Evolutionary conservation across 2,329 filamentous ascomycete species (phyloP).

Genomic region (Aspergillus latus): DNA sequence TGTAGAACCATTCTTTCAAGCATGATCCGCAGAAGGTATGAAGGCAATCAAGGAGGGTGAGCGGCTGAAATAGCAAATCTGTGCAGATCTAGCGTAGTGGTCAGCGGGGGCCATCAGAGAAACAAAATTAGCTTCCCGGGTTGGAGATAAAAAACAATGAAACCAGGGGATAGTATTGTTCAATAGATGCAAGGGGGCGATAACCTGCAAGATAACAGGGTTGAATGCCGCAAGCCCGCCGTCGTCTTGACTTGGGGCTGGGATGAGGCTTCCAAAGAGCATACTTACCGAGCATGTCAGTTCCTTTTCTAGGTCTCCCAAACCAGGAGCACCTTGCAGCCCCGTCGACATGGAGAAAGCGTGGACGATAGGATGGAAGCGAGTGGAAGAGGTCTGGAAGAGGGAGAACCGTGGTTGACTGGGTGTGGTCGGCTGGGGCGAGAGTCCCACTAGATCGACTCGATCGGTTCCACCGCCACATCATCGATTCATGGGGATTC

Average conservation of each 20-base stretch:
- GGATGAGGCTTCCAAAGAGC: slow-evolving; percentile 1
- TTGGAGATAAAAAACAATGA: background rate
- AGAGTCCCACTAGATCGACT: slow-evolving; percentile 12
- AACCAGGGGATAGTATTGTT: background rate
- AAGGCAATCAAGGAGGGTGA: slow-evolving; percentile 88
- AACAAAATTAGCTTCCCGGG: background rate
- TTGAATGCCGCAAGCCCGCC: background rate
- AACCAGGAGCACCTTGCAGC: slow-evolving; percentile 31
- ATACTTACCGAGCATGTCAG: slow-evolving; percentile 84
- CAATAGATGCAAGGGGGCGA: slow-evolving; percentile 7
- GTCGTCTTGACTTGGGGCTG: background rate
- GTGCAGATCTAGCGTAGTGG: slow-evolving; percentile 75
- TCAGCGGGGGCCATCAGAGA: background rate
- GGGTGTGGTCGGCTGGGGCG: slow-evolving; percentile 1
- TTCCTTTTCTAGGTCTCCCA: slow-evolving; percentile 82
- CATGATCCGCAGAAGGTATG: slow-evolving; percentile 97
- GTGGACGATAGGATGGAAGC: slow-evolving; percentile 1
- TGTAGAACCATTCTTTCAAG: slow-evolving; percentile 92
- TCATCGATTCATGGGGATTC: background rate
- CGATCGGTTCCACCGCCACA: slow-evolving; percentile 11
- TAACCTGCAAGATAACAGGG: slow-evolving; percentile 1
- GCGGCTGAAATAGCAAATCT: slow-evolving; percentile 85
- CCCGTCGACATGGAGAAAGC: slow-evolving; percentile 22
- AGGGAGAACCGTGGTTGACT: slow-evolving; percentile 9
- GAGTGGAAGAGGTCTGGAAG: background rate